Conservation (phyloP, 805 yeast genomes). For the Cyberlindnera samutprakarnensis region DNA sequence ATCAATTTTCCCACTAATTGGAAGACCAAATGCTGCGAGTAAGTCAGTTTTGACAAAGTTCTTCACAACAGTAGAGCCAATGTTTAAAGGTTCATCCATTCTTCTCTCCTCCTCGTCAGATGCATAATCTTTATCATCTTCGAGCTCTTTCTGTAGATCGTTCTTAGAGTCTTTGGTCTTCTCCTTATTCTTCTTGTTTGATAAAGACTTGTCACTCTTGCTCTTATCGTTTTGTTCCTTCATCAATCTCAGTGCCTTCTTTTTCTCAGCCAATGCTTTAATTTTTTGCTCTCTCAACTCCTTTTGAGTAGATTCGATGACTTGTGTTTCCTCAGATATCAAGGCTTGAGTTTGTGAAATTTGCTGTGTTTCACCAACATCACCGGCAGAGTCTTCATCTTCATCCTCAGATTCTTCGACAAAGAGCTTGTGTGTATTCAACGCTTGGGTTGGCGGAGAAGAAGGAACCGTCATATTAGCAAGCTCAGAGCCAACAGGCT, state of each 20-base stretch:
- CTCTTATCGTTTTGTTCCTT: conserved; percentile 12
- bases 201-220: conserved; percentile 6
- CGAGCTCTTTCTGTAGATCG: conserved; percentile 1
- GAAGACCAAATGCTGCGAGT: conserved; percentile 18
- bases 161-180: too few relatives aligned
- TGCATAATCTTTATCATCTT: conserved; percentile 2
- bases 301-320: conserved; percentile 6
- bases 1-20: conserved; percentile 2
- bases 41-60: conserved; percentile 13
- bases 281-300: conserved; percentile 11
- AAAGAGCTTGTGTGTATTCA: conserved; percentile 6
- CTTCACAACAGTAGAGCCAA: conserved; percentile 11
- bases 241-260: conserved; percentile 15
- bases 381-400: conserved; percentile 1
- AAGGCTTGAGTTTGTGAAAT: neutral
- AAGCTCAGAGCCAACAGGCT: neutral
- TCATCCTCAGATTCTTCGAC: conserved; percentile 15
- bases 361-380: conserved; percentile 1
- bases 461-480: neutral
- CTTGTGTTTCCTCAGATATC: neutral
- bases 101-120: conserved; percentile 3
- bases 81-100: conserved; percentile 5
- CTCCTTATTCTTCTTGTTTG: conserved; percentile 1
- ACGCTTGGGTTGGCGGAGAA: too few relatives aligned
- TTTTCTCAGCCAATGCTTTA: conserved; percentile 16